Evolutionary conservation across 441 rosid species (phyloP).

Genomic region (Gossypium laxum): DNA sequence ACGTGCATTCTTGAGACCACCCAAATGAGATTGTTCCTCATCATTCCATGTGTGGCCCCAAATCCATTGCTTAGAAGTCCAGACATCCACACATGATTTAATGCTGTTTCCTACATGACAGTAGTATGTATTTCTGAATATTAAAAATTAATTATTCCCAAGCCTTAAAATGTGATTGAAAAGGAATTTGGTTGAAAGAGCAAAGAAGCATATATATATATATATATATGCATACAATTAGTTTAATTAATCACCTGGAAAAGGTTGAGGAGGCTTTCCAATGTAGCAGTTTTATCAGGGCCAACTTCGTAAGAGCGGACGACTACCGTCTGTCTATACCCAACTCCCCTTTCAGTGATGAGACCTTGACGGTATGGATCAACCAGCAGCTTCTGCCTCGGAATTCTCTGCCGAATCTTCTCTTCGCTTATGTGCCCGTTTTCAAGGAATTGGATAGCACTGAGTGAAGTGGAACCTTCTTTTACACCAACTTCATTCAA

Average conservation of each 20-base stretch:
- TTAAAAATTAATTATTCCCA: not conserved
- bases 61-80: slow-evolving; percentile 69
- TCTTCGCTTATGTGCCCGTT: slow-evolving; percentile 23
- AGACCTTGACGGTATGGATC: slow-evolving; percentile 55
- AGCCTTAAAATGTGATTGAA: no score
- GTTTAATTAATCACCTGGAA: slow-evolving; percentile 35
- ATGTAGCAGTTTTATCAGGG: slow-evolving; percentile 48
- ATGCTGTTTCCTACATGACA: slow-evolving; percentile 47
- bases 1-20: slow-evolving; percentile 65
- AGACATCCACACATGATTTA: slow-evolving; percentile 77
- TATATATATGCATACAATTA: no score
- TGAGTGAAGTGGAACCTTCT: slow-evolving; percentile 22
- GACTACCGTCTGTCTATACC: slow-evolving; percentile 50
- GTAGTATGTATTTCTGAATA: not conserved
- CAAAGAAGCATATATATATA: not conserved
- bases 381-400: slow-evolving; percentile 45
- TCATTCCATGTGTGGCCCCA: slow-evolving; percentile 68
- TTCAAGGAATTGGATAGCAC: not conserved
- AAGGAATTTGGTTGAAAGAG: not conserved
- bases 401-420: slow-evolving; percentile 44
- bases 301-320: slow-evolving; percentile 67
- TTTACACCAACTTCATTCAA: slow-evolving; percentile 21
- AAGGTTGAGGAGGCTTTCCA: slow-evolving; percentile 55
- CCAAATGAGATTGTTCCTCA: slow-evolving; percentile 65
- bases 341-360: slow-evolving; percentile 43